These are phyloP conservation scores for Conticribra weissflogii DNA, from an alignment of 108 stramenopile genomes.

Conservation along the genomic window DNA sequence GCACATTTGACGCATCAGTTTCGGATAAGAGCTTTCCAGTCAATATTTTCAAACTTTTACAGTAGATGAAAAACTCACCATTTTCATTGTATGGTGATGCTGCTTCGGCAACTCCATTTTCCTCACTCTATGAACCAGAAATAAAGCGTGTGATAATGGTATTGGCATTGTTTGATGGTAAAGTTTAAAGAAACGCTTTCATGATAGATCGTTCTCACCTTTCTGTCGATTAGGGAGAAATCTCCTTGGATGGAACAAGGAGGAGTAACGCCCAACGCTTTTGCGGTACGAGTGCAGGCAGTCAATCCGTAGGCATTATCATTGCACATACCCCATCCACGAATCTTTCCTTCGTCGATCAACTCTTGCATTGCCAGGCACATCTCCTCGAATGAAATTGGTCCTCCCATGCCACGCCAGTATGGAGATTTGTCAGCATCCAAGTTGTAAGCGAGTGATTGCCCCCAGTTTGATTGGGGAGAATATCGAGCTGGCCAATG, in stretches of 20 bases:
- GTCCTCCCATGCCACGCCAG: constrained; percentile 66
- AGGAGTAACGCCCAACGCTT: constrained; percentile 76
- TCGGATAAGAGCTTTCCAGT: neutral
- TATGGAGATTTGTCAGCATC: constrained; percentile 63
- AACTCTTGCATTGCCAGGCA: constrained; percentile 83
- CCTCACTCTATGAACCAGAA: constrained; percentile 56
- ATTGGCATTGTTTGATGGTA: too few relatives aligned
- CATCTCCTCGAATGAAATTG: constrained; percentile 85
- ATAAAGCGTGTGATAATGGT: too few relatives aligned
- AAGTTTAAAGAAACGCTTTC: too few relatives aligned
- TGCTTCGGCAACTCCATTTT: constrained; percentile 91
- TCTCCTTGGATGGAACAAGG: constrained; percentile 87
- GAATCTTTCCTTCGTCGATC: constrained; percentile 84
- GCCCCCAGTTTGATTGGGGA: constrained; percentile 90
- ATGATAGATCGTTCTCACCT: constrained; percentile 31
- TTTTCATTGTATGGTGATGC: constrained; percentile 89
- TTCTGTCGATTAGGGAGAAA: constrained; percentile 83
- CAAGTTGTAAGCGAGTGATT: constrained; percentile 76
- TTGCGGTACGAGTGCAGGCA: constrained; percentile 79
- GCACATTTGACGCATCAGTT: too few relatives aligned
- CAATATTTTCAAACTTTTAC: neutral
- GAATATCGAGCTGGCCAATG: constrained; percentile 91
- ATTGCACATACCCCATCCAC: constrained; percentile 91
- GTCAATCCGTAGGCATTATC: constrained; percentile 92
- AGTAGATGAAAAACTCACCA: constrained; percentile 10